Percentiles rank a stretch among this genome's conserved stretches.
phyloP scores from a whole-genome alignment of 208 protist species.

The Trypanosoma grayi region DNA sequence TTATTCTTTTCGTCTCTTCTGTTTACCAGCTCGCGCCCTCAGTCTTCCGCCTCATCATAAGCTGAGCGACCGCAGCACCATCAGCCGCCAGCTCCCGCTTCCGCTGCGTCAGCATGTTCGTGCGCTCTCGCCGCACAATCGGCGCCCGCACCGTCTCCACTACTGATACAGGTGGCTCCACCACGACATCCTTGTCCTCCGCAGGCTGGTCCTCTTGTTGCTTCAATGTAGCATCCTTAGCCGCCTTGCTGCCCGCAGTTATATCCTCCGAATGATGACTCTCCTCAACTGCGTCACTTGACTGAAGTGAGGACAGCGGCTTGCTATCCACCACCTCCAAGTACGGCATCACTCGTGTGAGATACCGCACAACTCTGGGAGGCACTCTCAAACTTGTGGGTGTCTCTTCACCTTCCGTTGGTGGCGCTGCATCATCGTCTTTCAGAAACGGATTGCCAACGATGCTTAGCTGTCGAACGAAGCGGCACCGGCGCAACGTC shows the following conservation, averaged over 20 bases:
- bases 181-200: slow-evolving; percentile 42
- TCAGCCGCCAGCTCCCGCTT: slow-evolving; percentile 27
- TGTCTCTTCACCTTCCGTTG: background rate
- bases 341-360: slow-evolving; percentile 13
- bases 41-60: slow-evolving; percentile 33
- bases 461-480: slow-evolving; percentile 62
- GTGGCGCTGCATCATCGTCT: slow-evolving; percentile 2
- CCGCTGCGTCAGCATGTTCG: slow-evolving; percentile 25
- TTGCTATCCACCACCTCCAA: slow-evolving; percentile 21
- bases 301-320: slow-evolving; percentile 3
- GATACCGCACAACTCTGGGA: background rate
- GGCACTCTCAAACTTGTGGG: background rate
- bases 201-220: background rate
- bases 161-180: slow-evolving; percentile 41
- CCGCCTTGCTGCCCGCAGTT: background rate
- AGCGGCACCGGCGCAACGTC: slow-evolving; percentile 77
- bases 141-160: slow-evolving; percentile 28
- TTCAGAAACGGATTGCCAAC: slow-evolving; percentile 65
- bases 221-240: background rate
- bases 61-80: slow-evolving; percentile 34
- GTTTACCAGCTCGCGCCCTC: slow-evolving; percentile 40
- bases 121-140: slow-evolving; percentile 65
- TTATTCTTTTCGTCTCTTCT: no score
- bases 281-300: background rate
- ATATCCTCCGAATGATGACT: background rate